Conservation (phyloP, 495 filamentous ascomycete species). For the Hypoxylon crocopeplum region DNA sequence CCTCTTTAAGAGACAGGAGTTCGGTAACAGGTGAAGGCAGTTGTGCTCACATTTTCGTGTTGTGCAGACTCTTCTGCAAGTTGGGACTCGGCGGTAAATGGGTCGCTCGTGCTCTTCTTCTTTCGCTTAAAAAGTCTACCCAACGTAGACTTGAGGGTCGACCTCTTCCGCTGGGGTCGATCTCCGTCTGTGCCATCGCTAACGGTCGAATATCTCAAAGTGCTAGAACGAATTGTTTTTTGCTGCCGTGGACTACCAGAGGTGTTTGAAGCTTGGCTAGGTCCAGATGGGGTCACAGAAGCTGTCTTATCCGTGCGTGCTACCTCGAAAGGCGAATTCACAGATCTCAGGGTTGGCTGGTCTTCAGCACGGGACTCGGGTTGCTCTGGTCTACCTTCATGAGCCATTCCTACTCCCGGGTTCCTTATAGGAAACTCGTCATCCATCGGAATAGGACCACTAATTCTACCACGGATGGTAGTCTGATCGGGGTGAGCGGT, state of each 20-base stretch:
- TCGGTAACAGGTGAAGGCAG: neutral
- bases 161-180: slow-evolving; percentile 56
- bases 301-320: slow-evolving; percentile 37
- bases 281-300: slow-evolving; percentile 36
- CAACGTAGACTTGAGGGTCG: slow-evolving; percentile 55
- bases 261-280: slow-evolving; percentile 36
- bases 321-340: slow-evolving; percentile 41
- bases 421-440: slow-evolving; percentile 58
- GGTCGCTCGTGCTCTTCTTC: slow-evolving; percentile 44
- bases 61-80: slow-evolving; percentile 23
- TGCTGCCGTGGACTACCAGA: slow-evolving; percentile 34
- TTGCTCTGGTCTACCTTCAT: slow-evolving; percentile 20
- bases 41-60: slow-evolving; percentile 24
- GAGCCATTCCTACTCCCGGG: slow-evolving; percentile 44
- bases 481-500: slow-evolving; percentile 42
- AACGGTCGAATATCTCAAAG: slow-evolving; percentile 48
- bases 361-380: slow-evolving; percentile 40
- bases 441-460: slow-evolving; percentile 58
- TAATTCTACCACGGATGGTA: slow-evolving; percentile 58
- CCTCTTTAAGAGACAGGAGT: too few species aligned
- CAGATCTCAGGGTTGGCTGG: slow-evolving; percentile 49
- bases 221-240: slow-evolving; percentile 46
- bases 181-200: slow-evolving; percentile 46
- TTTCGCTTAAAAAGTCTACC: slow-evolving; percentile 59
- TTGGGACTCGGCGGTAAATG: slow-evolving; percentile 29